Evolutionary conservation across 1,139 yeast genomes (phyloP).

Genomic region (Arxiozyma telluris): DNA sequence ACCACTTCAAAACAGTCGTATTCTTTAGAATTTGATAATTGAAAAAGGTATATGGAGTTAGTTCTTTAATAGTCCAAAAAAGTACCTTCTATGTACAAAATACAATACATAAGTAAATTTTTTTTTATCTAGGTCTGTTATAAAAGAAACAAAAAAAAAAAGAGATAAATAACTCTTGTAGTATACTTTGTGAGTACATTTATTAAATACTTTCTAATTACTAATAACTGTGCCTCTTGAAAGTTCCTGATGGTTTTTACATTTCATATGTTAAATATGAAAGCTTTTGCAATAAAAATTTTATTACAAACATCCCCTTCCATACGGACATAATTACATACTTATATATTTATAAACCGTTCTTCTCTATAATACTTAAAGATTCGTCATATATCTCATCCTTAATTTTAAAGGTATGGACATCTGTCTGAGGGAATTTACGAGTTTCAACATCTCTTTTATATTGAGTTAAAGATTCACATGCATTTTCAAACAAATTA

Average conservation of each 20-base stretch:
- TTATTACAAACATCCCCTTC: neutral
- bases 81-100: neutral
- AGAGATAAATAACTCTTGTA: too few relatives aligned
- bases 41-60: neutral
- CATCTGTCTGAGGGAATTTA: slow-evolving; percentile 51
- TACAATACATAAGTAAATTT: neutral
- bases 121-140: too few relatives aligned
- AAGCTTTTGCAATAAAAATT: too few relatives aligned
- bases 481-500: slow-evolving; percentile 43
- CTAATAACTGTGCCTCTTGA: too few relatives aligned
- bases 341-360: neutral
- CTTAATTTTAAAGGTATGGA: slow-evolving; percentile 66
- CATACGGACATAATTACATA: too few relatives aligned
- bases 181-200: too few relatives aligned
- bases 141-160: too few relatives aligned
- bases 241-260: too few relatives aligned
- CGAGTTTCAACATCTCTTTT: slow-evolving; percentile 46
- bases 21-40: too few relatives aligned
- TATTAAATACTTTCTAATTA: too few relatives aligned
- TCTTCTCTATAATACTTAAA: slow-evolving; percentile 6
- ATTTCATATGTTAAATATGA: too few relatives aligned
- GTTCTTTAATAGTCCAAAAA: neutral
- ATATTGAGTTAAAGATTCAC: slow-evolving; percentile 46
- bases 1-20: too few relatives aligned
- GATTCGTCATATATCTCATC: slow-evolving; percentile 54